Evolutionary conservation across 208 protist genomes (phyloP).

Genomic region (Acanthamoeba healyi): DNA sequence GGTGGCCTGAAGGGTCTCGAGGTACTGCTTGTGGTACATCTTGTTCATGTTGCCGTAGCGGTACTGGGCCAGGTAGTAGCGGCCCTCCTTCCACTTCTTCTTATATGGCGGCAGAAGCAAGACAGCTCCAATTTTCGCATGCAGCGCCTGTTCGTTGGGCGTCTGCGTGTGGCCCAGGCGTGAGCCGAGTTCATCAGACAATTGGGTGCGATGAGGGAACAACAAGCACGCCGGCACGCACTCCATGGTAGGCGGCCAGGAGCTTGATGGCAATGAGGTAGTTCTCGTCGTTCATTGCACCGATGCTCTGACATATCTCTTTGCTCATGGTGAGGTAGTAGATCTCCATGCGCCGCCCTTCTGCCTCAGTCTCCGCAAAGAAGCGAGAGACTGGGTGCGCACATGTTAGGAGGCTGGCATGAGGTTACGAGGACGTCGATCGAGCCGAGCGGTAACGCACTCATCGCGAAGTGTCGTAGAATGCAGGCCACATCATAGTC

Average conservation of each 20-base stretch:
- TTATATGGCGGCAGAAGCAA: not conserved
- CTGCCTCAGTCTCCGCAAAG: not conserved
- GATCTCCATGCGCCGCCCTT: not conserved
- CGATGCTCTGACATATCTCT: not conserved
- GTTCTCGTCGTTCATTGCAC: slow-evolving; percentile 3
- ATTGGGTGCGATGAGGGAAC: not conserved
- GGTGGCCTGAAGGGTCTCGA: not conserved
- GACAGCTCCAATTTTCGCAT: not conserved
- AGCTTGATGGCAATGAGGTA: not conserved
- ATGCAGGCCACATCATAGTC: slow-evolving; percentile 12
- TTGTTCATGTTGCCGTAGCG: not conserved
- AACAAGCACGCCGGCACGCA: not conserved
- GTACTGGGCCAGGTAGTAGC: not conserved
- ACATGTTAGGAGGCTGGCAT: too few species aligned
- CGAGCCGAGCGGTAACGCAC: not conserved
- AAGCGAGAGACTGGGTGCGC: not conserved
- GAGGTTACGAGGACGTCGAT: too few species aligned
- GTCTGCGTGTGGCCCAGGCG: not conserved
- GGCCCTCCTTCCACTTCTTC: slow-evolving; percentile 5
- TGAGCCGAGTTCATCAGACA: too few species aligned
- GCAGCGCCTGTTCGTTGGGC: not conserved
- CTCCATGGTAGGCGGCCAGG: not conserved
- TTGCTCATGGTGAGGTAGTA: slow-evolving; percentile 11
- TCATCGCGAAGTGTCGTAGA: not conserved
- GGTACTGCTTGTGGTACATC: slow-evolving; percentile 11